Conservation (phyloP, 2,329 filamentous ascomycete genomes). For the Xylaria sp. region DNA sequence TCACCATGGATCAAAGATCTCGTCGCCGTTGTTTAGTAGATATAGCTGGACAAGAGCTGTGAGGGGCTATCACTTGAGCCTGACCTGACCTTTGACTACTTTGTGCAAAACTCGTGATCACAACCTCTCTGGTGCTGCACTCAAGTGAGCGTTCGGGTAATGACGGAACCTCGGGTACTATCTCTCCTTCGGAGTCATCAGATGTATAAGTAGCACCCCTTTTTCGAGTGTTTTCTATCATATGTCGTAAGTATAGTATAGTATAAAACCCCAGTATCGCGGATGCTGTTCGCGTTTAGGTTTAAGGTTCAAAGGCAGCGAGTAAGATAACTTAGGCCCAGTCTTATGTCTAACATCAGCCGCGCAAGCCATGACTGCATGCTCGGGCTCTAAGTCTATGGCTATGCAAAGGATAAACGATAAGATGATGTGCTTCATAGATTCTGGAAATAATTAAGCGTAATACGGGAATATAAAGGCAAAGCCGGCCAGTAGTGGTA, state of each 20-base stretch:
- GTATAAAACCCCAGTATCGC: too few relatives aligned
- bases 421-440: not conserved
- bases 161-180: not conserved
- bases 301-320: not conserved
- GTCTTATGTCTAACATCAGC: not conserved
- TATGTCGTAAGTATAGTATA: not conserved
- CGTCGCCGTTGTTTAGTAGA: not conserved
- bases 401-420: too few relatives aligned
- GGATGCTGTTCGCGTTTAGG: not conserved
- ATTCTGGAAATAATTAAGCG: not conserved
- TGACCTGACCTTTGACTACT: constrained; percentile 11
- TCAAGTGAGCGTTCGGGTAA: not conserved
- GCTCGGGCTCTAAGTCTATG: not conserved
- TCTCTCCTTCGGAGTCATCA: not conserved
- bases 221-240: not conserved
- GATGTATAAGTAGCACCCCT: too few relatives aligned
- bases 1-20: not conserved
- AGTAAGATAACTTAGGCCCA: not conserved
- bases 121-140: not conserved
- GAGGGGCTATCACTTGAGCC: constrained; percentile 25
- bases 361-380: not conserved
- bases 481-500: too few relatives aligned
- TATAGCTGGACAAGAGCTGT: constrained; percentile 19
- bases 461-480: not conserved
- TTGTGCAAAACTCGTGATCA: constrained; percentile 38